Conservation (phyloP, 768 basidiomycete species). For the Macrolepiota fuliginosa region DNA sequence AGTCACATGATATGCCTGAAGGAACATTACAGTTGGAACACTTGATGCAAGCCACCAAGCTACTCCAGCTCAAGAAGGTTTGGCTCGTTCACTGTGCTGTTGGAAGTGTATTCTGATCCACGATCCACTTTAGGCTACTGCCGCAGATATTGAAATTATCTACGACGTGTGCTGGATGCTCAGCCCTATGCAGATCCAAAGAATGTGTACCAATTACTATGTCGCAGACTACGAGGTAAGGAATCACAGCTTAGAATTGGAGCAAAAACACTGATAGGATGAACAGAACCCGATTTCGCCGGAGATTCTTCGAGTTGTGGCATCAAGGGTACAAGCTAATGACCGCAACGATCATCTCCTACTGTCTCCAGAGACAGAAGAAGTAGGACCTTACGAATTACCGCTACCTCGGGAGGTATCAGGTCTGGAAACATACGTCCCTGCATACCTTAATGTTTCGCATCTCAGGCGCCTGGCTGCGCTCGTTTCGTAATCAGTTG, state of each 20-base stretch:
- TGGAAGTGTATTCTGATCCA: constrained; percentile 11
- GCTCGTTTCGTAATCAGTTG: constrained; percentile 60
- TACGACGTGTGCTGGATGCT: constrained; percentile 99
- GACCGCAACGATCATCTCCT: constrained; percentile 97
- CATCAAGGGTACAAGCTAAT: constrained; percentile 91
- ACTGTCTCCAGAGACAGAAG: constrained; percentile 94
- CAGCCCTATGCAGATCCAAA: constrained; percentile 98
- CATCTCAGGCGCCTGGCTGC: constrained; percentile 87
- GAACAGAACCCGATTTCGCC: constrained; percentile 90
- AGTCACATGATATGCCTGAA: constrained; percentile 99
- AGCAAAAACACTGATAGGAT: constrained; percentile 7
- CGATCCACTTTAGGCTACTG: constrained; percentile 62
- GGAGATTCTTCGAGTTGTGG: constrained; percentile 95
- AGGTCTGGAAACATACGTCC: constrained; percentile 94
- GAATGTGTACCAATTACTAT: constrained; percentile 98
- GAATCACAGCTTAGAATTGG: neutral
- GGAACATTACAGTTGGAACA: constrained; percentile 97
- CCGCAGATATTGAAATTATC: constrained; percentile 97
- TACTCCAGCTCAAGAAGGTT: constrained; percentile 97
- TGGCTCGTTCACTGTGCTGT: constrained; percentile 11
- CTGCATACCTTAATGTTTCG: constrained; percentile 86
- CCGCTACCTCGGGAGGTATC: constrained; percentile 94
- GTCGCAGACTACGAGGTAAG: constrained; percentile 97
- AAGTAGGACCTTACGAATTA: constrained; percentile 93
- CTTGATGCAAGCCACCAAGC: constrained; percentile 98